phyloP scores from a whole-genome alignment of 495 filamentous ascomycete species.

The Extremus antarcticus region DNA sequence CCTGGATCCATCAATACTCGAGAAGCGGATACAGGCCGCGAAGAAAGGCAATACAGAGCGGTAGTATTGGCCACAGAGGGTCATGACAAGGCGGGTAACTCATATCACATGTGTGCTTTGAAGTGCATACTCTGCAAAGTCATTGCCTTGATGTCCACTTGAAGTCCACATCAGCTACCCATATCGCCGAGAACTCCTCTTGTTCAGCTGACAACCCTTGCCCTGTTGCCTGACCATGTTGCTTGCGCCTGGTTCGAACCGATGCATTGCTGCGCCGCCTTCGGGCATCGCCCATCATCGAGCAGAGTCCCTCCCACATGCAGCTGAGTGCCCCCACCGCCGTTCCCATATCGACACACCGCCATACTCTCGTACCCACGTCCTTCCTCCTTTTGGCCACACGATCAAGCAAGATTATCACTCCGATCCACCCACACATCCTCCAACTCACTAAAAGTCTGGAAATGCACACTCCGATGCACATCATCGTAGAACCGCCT shows the following conservation, averaged over 20 bases:
- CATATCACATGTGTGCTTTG: background rate
- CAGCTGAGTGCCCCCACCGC: background rate
- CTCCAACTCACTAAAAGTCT: conserved; percentile 32
- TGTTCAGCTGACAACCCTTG: too few relatives aligned
- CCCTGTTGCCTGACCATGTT: too few relatives aligned
- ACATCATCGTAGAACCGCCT: conserved; percentile 77
- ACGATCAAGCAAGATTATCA: conserved; percentile 24
- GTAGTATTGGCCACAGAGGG: too few relatives aligned
- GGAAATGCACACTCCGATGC: conserved; percentile 87
- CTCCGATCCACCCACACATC: conserved; percentile 36
- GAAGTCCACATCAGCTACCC: too few relatives aligned
- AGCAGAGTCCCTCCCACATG: too few relatives aligned
- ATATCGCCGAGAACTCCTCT: too few relatives aligned
- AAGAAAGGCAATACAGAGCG: background rate
- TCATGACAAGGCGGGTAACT: background rate
- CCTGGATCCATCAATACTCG: conserved; percentile 14
- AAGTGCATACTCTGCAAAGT: background rate
- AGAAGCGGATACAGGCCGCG: conserved; percentile 5
- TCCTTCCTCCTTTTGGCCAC: too few relatives aligned
- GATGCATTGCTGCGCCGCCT: too few relatives aligned
- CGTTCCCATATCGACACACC: background rate
- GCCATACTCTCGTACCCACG: too few relatives aligned
- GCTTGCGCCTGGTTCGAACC: too few relatives aligned
- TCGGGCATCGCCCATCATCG: too few relatives aligned
- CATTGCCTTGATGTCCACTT: too few relatives aligned